A percentile compares a stretch with the other conserved stretches of the same genome.
Evolutionary conservation across 1,139 yeast genomes (phyloP).

Genomic region (Kodamaea sp.): DNA sequence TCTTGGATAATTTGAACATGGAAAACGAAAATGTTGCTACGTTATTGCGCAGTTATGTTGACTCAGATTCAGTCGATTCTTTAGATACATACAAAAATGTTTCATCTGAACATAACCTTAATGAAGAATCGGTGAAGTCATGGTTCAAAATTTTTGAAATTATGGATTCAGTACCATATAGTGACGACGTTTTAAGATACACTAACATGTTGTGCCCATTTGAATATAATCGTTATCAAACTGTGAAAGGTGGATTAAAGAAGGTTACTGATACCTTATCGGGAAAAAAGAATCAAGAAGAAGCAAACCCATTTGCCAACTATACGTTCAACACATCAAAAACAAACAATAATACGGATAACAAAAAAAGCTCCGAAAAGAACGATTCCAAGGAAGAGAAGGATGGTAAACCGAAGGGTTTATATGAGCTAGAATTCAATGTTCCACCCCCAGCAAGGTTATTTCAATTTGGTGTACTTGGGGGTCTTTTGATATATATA

Average conservation of each 20-base stretch:
- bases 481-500: slow-evolving; percentile 26
- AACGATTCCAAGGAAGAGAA: slow-evolving; percentile 9
- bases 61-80: slow-evolving; percentile 10
- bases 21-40: slow-evolving; percentile 23
- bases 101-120: background rate
- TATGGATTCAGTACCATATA: slow-evolving; percentile 29
- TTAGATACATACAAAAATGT: no score
- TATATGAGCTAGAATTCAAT: slow-evolving; percentile 25
- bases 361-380: slow-evolving; percentile 9
- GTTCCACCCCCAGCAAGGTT: slow-evolving; percentile 22
- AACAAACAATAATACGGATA: slow-evolving; percentile 4
- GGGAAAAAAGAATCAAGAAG: slow-evolving; percentile 2
- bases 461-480: slow-evolving; percentile 30
- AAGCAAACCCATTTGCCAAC: slow-evolving; percentile 6
- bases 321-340: slow-evolving; percentile 10
- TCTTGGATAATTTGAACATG: slow-evolving; percentile 29
- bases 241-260: slow-evolving; percentile 9
- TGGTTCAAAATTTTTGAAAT: slow-evolving; percentile 35
- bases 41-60: slow-evolving; percentile 20
- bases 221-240: slow-evolving; percentile 21
- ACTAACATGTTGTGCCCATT: slow-evolving; percentile 32
- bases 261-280: slow-evolving; percentile 4
- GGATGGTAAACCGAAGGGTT: slow-evolving; percentile 7
- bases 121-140: slow-evolving; percentile 17
- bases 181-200: slow-evolving; percentile 20